Evolutionary conservation across 192 early-diverging fungal species (phyloP), one percentile per base, ranked within the genome.

Genomic region (Coemansia sp.): DNA sequence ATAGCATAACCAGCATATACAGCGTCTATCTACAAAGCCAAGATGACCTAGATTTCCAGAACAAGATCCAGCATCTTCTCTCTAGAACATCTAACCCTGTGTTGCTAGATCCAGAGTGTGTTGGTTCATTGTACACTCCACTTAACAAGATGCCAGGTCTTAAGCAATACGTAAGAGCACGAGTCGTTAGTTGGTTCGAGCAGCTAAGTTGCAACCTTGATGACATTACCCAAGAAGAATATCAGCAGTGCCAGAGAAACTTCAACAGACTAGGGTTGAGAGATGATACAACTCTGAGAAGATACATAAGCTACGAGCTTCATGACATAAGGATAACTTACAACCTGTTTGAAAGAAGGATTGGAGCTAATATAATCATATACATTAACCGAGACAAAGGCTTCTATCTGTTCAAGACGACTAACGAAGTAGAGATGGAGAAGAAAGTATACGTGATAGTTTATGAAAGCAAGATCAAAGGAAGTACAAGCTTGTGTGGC

Each of bases 271-370:
- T 50, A 26, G 46, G 46, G 14, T 11, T 50, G 10, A 1, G 46
- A 9, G 46, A 50, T 10, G 18, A 24, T 18, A 50, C 46, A 50
- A 50, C 46, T 50, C 46, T 50, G 0, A 50, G 24, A 3, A 0
- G 24, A 0, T 50, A 50, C 24, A 24, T 26, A 6, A 50, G 3
- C 8, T 50, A 50, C 46, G 24, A 50, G 2, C 46, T 24, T 11
- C 46, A 50, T 26, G 46, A 50, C 21, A 50, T 50, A 50, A 50
- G 46, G 23, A 50, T 50, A 50, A 50, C 46, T 1, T 50, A 50
- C 24, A 21, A 26, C 1, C 0, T 50, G 11, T 50, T 50, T 11
- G 46, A 50, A 10, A 9, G 7, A 26, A 50, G 46, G 8, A 21
- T 13, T 0, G 21, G 2, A 5, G 5, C 46, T 24, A 50, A 50